Evolutionary conservation across 208 protist genomes (phyloP).

Genomic region (Wallacemonas sp.): DNA sequence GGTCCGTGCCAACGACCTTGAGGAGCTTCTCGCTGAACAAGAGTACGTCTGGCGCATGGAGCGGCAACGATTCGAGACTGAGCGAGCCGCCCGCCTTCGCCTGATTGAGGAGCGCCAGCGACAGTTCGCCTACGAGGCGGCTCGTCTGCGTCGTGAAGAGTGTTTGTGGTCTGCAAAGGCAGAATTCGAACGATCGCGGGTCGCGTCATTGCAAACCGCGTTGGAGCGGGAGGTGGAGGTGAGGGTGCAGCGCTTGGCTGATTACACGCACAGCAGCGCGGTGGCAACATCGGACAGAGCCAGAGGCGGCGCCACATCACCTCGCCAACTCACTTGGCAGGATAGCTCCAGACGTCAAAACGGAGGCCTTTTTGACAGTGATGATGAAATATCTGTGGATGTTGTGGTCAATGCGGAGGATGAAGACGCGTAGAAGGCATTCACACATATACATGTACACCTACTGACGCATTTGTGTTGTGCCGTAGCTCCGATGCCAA

Average conservation of each 20-base stretch:
- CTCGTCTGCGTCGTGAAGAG: slow-evolving; percentile 27
- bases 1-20: slow-evolving; percentile 33
- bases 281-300: no score
- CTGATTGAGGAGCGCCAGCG: slow-evolving; percentile 30
- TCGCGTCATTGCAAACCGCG: slow-evolving; percentile 27
- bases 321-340: no score
- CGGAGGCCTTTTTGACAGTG: slow-evolving; percentile 1
- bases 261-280: no score
- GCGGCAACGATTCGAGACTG: slow-evolving; percentile 60
- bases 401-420: background rate
- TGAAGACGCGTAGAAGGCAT: background rate
- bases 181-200: slow-evolving; percentile 25
- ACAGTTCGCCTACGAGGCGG: slow-evolving; percentile 34
- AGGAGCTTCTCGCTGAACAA: slow-evolving; percentile 36
- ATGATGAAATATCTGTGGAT: background rate
- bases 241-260: background rate
- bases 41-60: slow-evolving; percentile 72
- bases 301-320: no score
- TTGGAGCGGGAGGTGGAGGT: slow-evolving; percentile 6
- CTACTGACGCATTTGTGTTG: no score
- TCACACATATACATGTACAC: no score
- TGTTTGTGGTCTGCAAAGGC: slow-evolving; percentile 28
- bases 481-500: no score
- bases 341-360: no score
- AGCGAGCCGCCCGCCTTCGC: slow-evolving; percentile 32